Evolutionary conservation across 371 early-diverging fungal genomes (phyloP), one percentile per base, ranked within the genome.

Genomic region (Mucor circinelloides): DNA sequence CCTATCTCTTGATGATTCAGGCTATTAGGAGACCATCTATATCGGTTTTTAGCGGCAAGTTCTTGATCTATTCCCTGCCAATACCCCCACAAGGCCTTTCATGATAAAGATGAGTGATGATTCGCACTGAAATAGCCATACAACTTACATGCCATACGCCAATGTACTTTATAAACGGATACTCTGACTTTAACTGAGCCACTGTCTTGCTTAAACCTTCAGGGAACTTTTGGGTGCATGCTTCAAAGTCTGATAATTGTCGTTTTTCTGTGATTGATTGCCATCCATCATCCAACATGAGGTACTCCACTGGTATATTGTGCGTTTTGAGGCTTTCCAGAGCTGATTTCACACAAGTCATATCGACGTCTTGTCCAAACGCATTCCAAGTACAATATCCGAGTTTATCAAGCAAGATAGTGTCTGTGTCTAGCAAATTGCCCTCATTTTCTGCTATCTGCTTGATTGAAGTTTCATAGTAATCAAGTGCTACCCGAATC

Each of bases 241-340:
- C 66, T 40, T 76, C 79, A 58, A 81, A 74, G 1, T 68, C 48
- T 12, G 50, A 17, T 9, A 83, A 21, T 36, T 63, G 58, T 21
- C 19, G 42, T 6, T 63, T 31, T 6, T 46, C 15, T 5, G 9
- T 27, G 6, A 52, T 38, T 5, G 36, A 25, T 57, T 76, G 76
- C 85, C 85, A 85, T 6, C 85, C 85, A 67, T 85, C 85, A 67
- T 85, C 85, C 40, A 85, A 30, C 5, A 85, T 58, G 4, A 85
- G n/a, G 36, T 73, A 75, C 8, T 34, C 56, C 19, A 83, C 56
- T n/a, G 69, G 73, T 6, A 85, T 70, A 0, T 71, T 42, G 10
- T 38, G 15, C 7, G 46, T 19, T 15, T 70, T 19, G 2, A 84
- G 66, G 31, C 66, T 69, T 0, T 58, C 27, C 19, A 82, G 19